phyloP scores from a whole-genome alignment of 495 filamentous ascomycete genomes.

The Annulohypoxylon maeteangense region DNA sequence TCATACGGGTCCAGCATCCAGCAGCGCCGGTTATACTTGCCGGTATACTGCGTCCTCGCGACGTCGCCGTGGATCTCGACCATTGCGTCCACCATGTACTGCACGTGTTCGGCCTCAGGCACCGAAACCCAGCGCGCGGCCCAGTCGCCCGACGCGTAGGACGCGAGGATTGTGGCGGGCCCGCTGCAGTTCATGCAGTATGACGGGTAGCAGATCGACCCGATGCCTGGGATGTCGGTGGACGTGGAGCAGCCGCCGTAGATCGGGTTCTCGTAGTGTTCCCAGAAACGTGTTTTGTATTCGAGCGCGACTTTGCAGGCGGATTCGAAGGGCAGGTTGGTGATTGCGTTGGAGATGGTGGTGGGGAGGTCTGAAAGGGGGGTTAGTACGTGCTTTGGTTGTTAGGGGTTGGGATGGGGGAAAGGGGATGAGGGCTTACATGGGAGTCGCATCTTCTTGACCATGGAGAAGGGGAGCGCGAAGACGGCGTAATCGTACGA shows the following conservation, averaged over 20 bases:
- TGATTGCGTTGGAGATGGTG: conserved; percentile 68
- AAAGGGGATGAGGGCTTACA: conserved; percentile 19
- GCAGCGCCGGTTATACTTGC: conserved; percentile 67
- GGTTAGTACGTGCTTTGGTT: neutral
- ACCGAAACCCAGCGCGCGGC: conserved; percentile 59
- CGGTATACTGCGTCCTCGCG: conserved; percentile 66
- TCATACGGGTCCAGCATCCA: conserved; percentile 67
- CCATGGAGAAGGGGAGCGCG: conserved; percentile 68
- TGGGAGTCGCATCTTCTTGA: conserved; percentile 64
- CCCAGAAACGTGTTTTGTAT: conserved; percentile 75
- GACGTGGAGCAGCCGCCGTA: conserved; percentile 68
- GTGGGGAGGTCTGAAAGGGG: conserved; percentile 37
- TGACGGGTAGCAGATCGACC: conserved; percentile 70
- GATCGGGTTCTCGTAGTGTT: conserved; percentile 69
- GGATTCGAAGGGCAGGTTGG: conserved; percentile 64
- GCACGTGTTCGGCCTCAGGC: conserved; percentile 64
- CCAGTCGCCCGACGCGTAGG: conserved; percentile 60
- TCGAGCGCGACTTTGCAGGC: conserved; percentile 75
- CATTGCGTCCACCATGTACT: conserved; percentile 67
- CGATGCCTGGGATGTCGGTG: conserved; percentile 67
- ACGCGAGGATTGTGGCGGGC: conserved; percentile 70
- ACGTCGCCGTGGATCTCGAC: conserved; percentile 69
- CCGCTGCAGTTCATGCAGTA: conserved; percentile 71
- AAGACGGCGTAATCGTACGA: conserved; percentile 74
- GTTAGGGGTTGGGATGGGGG: neutral